Evolutionary conservation across 768 basidiomycete species (phyloP).

Genomic region (Phlebiopsis flavidoalba): DNA sequence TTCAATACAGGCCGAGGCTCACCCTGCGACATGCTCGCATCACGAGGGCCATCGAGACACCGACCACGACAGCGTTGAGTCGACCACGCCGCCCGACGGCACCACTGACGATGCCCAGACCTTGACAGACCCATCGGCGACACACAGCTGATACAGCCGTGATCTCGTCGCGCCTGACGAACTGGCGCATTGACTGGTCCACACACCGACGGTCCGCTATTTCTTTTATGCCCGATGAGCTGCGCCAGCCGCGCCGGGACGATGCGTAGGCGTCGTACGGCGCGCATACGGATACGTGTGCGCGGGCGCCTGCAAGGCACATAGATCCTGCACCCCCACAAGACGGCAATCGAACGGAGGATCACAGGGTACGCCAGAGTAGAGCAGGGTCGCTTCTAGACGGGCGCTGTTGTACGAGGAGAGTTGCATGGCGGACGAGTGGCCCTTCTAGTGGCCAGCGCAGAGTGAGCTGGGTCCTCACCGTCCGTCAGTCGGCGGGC

Average conservation of each 20-base stretch:
- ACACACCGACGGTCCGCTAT: slow-evolving; percentile 96
- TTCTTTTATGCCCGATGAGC: slow-evolving; percentile 88
- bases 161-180: slow-evolving; percentile 77
- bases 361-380: no score
- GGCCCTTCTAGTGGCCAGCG: no score
- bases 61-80: slow-evolving; percentile 79
- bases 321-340: no score
- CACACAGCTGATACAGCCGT: slow-evolving; percentile 84
- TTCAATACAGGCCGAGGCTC: slow-evolving; percentile 54
- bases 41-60: slow-evolving; percentile 68
- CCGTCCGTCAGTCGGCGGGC: slow-evolving; percentile 75
- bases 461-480: slow-evolving; percentile 89
- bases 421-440: slow-evolving; percentile 88
- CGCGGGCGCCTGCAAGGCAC: no score
- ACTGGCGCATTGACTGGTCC: slow-evolving; percentile 89
- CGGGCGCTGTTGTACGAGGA: slow-evolving; percentile 78
- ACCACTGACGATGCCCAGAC: slow-evolving; percentile 81
- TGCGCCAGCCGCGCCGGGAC: no score
- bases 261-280: no score
- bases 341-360: no score
- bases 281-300: no score
- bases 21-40: slow-evolving; percentile 36
- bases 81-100: slow-evolving; percentile 55
- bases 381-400: slow-evolving; percentile 71
- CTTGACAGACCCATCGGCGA: slow-evolving; percentile 89